A percentile compares a stretch with the other conserved stretches of the same genome.
Evolutionary conservation across 169 alveolate genomes (phyloP).

Genomic region (Plasmodium malariae): DNA sequence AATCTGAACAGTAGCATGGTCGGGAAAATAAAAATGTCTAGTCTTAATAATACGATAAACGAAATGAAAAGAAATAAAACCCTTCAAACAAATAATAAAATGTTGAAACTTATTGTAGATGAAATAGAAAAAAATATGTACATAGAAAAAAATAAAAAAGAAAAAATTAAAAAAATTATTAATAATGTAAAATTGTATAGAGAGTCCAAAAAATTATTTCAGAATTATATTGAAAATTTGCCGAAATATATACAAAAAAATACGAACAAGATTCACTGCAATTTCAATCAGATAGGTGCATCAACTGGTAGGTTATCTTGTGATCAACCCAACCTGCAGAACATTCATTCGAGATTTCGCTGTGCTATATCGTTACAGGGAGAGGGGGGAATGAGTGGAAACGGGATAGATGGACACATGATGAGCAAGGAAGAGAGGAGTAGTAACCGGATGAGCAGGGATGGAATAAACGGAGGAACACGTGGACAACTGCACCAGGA

Average conservation of each 20-base stretch:
- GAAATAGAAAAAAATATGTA: slow-evolving; percentile 53
- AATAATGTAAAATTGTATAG: slow-evolving; percentile 72
- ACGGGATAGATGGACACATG: background rate
- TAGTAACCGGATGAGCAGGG: background rate
- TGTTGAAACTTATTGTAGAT: slow-evolving; percentile 49
- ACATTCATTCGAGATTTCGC: slow-evolving; percentile 77
- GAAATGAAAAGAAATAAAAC: slow-evolving; percentile 66
- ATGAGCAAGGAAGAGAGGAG: background rate
- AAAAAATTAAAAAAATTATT: slow-evolving; percentile 65
- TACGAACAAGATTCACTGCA: slow-evolving; percentile 74
- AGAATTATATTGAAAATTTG: slow-evolving; percentile 72
- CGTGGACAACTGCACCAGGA: too few species aligned
- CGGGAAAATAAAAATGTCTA: background rate
- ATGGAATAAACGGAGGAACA: background rate
- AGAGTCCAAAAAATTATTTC: slow-evolving; percentile 65
- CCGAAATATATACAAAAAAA: slow-evolving; percentile 75
- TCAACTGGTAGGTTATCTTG: slow-evolving; percentile 85
- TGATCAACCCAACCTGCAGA: slow-evolving; percentile 82
- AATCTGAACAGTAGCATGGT: too few species aligned
- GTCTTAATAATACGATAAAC: slow-evolving; percentile 39
- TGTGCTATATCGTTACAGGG: slow-evolving; percentile 50
- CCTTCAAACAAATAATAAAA: slow-evolving; percentile 62
- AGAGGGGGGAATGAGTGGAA: background rate
- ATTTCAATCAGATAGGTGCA: slow-evolving; percentile 81
- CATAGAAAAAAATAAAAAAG: slow-evolving; percentile 44